A percentile compares a stretch with the other conserved stretches of the same genome.
Conservation (phyloP, 257 asterid genomes). For the Salvia miltiorrhiza region DNA sequence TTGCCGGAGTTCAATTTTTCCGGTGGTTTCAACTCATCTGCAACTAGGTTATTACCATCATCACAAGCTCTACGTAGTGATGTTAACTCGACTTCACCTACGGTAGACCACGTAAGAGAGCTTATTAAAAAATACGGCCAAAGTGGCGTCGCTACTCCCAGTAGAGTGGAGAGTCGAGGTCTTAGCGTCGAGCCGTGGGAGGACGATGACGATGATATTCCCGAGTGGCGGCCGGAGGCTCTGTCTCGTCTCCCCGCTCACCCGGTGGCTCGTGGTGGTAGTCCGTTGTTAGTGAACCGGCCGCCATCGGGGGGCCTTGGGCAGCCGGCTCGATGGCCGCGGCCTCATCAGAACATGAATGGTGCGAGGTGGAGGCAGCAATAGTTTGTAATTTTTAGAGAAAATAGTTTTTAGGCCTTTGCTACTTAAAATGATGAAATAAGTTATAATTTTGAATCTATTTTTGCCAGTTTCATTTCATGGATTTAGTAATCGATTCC, state of each 20-base stretch:
- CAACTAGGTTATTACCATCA: slow-evolving; percentile 21
- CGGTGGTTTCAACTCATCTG: slow-evolving; percentile 37
- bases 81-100: slow-evolving; percentile 30
- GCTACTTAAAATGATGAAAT: background rate
- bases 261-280: slow-evolving; percentile 14
- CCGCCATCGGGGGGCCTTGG: background rate
- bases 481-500: background rate
- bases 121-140: slow-evolving; percentile 84
- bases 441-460: background rate
- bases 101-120: slow-evolving; percentile 75
- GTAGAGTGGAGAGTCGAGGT: slow-evolving; percentile 24
- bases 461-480: background rate
- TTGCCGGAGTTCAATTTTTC: slow-evolving; percentile 84
- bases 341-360: slow-evolving; percentile 8
- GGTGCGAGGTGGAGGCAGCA: slow-evolving; percentile 35
- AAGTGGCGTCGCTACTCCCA: slow-evolving; percentile 28
- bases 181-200: slow-evolving; percentile 63
- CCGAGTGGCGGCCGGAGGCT: slow-evolving; percentile 76
- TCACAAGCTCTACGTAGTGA: slow-evolving; percentile 27
- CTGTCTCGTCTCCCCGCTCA: slow-evolving; percentile 13
- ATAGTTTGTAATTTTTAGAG: background rate
- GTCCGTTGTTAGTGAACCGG: background rate
- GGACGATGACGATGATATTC: slow-evolving; percentile 77
- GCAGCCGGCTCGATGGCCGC: background rate
- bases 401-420: background rate